Evolutionary conservation across 179 eudicot species (phyloP).

Genomic region (Drosera spatulata): DNA sequence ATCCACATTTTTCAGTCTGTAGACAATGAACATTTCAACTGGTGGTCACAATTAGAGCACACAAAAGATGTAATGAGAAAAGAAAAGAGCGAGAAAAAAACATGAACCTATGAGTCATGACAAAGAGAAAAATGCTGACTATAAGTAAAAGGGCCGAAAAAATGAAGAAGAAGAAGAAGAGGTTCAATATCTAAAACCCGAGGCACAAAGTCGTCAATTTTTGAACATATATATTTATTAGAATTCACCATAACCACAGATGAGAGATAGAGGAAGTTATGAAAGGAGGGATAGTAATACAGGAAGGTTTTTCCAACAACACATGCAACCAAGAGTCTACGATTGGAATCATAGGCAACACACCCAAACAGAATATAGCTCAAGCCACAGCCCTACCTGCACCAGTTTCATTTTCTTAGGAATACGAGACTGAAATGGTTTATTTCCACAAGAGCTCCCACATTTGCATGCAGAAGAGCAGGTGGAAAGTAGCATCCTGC

Average conservation of each 20-base stretch:
- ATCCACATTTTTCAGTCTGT: slow-evolving; percentile 97
- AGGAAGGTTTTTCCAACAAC: too few relatives aligned
- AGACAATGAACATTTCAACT: slow-evolving; percentile 16
- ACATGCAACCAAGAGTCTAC: not conserved
- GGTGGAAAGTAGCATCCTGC: slow-evolving; percentile 84
- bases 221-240: too few relatives aligned
- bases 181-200: too few relatives aligned
- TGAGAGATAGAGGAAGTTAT: too few relatives aligned
- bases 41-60: not conserved
- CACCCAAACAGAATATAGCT: not conserved
- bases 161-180: too few relatives aligned
- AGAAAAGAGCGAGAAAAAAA: too few relatives aligned
- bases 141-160: too few relatives aligned
- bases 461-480: slow-evolving; percentile 94
- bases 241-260: too few relatives aligned
- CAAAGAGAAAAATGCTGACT: too few relatives aligned
- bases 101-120: too few relatives aligned
- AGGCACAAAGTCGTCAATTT: too few relatives aligned
- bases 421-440: slow-evolving; percentile 82
- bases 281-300: too few relatives aligned
- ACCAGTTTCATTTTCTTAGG: slow-evolving; percentile 78
- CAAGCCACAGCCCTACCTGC: slow-evolving; percentile 29
- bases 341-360: not conserved
- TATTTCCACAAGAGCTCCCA: slow-evolving; percentile 70
- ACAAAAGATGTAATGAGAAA: not conserved